Evolutionary conservation across 129 eudicot genomes (phyloP).

Genomic region (Flaveria trinervia): DNA sequence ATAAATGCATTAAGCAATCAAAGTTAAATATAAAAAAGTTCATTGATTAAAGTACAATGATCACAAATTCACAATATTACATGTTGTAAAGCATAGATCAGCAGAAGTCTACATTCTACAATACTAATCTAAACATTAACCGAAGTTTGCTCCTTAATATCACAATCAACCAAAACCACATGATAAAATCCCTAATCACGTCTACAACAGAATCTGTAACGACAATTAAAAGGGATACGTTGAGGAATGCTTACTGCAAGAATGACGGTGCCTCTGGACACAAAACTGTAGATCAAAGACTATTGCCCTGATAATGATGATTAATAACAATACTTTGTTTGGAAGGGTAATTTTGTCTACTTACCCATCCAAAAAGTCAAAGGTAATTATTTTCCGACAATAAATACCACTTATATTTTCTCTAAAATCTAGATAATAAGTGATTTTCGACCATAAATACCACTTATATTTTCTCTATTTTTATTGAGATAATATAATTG

Average conservation of each 20-base stretch:
- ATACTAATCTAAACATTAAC: neutral
- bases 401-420: too few species aligned
- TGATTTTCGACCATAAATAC: too few species aligned
- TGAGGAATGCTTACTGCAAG: conserved; percentile 38
- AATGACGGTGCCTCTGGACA: conserved; percentile 51
- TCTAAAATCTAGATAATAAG: too few species aligned
- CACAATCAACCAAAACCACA: neutral
- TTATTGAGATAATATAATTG: too few species aligned
- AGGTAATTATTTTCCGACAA: too few species aligned
- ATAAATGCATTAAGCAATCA: neutral
- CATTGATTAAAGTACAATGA: neutral
- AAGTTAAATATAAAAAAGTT: neutral
- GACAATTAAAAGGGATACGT: neutral
- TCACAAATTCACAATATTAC: neutral
- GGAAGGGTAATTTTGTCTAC: too few species aligned
- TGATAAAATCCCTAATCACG: conserved; percentile 6
- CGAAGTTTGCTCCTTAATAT: neutral
- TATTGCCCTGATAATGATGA: conserved; percentile 42
- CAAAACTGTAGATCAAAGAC: conserved; percentile 52
- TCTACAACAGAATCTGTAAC: neutral
- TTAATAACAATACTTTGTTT: neutral
- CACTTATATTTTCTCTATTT: too few species aligned
- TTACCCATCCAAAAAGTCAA: too few species aligned
- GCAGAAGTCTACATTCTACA: neutral
- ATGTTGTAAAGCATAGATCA: neutral